Conservation (phyloP, 345 rosid species). For the Ceriops zippeliana region DNA sequence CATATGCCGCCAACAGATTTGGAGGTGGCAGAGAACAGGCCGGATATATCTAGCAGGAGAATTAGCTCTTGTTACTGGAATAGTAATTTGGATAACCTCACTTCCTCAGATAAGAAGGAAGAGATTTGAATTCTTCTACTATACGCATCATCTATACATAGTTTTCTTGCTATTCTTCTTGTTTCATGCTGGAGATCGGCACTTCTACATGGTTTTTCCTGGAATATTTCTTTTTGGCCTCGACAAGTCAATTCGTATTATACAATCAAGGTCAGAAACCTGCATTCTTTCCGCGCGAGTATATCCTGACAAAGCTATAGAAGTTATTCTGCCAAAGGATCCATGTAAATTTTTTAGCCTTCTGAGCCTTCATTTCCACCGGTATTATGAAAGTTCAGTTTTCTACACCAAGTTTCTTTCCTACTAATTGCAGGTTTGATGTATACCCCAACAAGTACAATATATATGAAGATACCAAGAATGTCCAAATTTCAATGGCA, state of each 20-base stretch:
- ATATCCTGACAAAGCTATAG: slow-evolving; percentile 54
- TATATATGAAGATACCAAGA: slow-evolving; percentile 64
- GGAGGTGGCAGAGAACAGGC: slow-evolving; percentile 81
- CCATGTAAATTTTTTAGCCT: slow-evolving; percentile 40
- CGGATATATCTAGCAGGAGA: slow-evolving; percentile 76
- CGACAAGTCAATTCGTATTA: slow-evolving; percentile 63
- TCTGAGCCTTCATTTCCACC: not conserved
- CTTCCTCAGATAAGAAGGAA: slow-evolving; percentile 79
- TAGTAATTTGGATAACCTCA: slow-evolving; percentile 78
- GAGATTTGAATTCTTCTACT: slow-evolving; percentile 69
- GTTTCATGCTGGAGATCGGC: slow-evolving; percentile 87
- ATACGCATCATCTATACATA: slow-evolving; percentile 69
- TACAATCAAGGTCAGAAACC: slow-evolving; percentile 61
- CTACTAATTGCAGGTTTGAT: slow-evolving; percentile 48
- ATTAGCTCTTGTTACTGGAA: slow-evolving; percentile 50
- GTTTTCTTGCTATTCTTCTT: slow-evolving; percentile 64
- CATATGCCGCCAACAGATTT: slow-evolving; percentile 31
- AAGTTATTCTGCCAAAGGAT: slow-evolving; percentile 67
- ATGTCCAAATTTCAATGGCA: slow-evolving; percentile 77
- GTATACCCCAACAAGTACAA: slow-evolving; percentile 58
- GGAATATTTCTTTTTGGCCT: slow-evolving; percentile 75
- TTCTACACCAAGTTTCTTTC: not conserved
- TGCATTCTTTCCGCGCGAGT: slow-evolving; percentile 50
- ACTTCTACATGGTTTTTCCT: slow-evolving; percentile 63
- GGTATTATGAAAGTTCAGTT: not conserved